These are phyloP conservation scores for Endothia cerciana DNA, from an alignment of 2,329 filamentous ascomycete species.

Conservation along the genomic window DNA sequence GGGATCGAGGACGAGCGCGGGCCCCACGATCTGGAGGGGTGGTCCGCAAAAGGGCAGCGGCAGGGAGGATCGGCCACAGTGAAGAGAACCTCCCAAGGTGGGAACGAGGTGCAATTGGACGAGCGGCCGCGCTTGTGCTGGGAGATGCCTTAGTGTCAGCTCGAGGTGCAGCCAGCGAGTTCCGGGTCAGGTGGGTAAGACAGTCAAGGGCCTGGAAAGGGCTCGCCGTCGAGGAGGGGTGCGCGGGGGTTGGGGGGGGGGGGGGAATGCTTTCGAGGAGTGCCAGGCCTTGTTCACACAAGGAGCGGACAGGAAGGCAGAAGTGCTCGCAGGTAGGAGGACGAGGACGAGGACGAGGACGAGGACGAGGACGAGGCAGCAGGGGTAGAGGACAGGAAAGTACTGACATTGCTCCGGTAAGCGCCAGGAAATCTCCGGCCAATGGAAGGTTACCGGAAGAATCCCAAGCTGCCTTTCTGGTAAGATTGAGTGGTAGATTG, in stretches of 20 bases:
- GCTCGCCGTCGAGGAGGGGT: not conserved
- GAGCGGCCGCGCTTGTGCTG: conserved; percentile 26
- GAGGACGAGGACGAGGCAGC: not conserved
- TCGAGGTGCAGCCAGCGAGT: conserved; percentile 27
- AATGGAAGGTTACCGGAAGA: conserved; percentile 6
- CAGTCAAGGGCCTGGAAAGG: not conserved
- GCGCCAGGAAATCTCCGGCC: conserved; percentile 9
- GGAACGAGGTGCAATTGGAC: conserved; percentile 26
- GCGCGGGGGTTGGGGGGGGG: not conserved
- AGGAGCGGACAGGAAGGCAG: not conserved
- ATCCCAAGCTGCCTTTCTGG: not conserved
- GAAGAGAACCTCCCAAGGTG: not conserved
- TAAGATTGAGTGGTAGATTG: conserved; percentile 6
- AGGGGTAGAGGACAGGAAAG: not conserved
- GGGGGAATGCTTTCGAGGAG: not conserved
- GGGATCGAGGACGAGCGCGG: too few species aligned
- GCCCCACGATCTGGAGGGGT: conserved; percentile 12
- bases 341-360: not conserved
- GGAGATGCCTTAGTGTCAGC: conserved; percentile 30
- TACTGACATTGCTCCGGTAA: conserved; percentile 2
- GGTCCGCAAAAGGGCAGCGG: not conserved
- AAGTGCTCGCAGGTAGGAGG: not conserved
- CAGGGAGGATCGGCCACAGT: conserved; percentile 13
- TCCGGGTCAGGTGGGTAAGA: not conserved
- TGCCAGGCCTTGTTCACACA: not conserved